phyloP scores from a whole-genome alignment of 1,284 basidiomycete genomes.

The Sanghuangporus sanghuang region DNA sequence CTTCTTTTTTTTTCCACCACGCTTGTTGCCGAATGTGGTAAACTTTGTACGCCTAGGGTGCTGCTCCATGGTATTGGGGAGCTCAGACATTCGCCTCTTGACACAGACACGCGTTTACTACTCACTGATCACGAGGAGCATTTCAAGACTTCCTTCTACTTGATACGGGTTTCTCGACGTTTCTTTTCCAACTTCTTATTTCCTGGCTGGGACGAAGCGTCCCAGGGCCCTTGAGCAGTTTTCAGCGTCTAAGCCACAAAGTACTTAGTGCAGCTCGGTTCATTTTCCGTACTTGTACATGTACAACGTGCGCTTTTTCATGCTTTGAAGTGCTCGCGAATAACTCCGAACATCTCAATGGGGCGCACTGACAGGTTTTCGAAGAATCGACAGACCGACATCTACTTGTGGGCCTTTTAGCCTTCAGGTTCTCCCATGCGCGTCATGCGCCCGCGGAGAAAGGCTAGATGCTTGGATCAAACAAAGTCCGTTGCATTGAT shows the following conservation, averaged over 20 bases:
- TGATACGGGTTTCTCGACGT: too few relatives aligned
- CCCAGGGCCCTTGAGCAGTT: too few relatives aligned
- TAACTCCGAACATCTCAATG: background rate
- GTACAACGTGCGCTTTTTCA: background rate
- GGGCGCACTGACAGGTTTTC: background rate
- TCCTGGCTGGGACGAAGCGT: too few relatives aligned
- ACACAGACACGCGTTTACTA: too few relatives aligned
- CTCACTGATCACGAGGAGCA: too few relatives aligned
- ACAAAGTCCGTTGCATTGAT: conserved; percentile 1
- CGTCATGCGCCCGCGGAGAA: background rate
- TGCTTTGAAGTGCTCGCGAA: background rate
- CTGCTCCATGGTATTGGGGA: too few relatives aligned
- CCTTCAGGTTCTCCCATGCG: background rate
- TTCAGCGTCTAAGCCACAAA: background rate
- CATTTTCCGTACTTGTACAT: background rate
- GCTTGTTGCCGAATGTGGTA: too few relatives aligned
- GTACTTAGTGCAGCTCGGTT: background rate
- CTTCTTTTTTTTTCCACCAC: too few relatives aligned
- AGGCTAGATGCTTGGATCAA: background rate
- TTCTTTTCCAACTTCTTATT: too few relatives aligned
- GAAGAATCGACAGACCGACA: background rate
- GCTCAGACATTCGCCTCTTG: too few relatives aligned
- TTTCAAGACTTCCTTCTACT: too few relatives aligned
- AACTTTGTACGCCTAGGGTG: too few relatives aligned
- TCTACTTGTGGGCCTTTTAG: background rate